Conservation (phyloP, 2,329 filamentous ascomycete genomes). For the Moelleriella libera region DNA sequence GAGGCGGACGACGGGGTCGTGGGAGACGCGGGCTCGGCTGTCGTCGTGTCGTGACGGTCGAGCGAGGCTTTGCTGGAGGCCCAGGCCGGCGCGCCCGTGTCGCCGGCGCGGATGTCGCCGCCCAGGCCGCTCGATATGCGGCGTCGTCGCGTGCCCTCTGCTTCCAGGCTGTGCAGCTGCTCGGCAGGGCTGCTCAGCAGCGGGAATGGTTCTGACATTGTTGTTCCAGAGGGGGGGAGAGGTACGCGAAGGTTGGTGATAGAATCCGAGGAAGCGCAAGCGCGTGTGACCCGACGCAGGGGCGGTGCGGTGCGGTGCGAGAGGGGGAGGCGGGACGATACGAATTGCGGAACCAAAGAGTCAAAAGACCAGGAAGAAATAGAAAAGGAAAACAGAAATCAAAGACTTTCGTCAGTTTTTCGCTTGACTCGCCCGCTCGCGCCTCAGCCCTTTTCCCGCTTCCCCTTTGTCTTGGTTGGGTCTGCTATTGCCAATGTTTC, state of each 20-base stretch:
- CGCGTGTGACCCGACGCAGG: not conserved
- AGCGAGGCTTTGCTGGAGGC: conserved; percentile 37
- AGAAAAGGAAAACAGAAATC: not conserved
- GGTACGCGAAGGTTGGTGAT: too few species aligned
- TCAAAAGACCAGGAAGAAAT: not conserved
- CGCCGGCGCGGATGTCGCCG: conserved; percentile 37
- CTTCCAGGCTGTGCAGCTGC: conserved; percentile 27
- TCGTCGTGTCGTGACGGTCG: conserved; percentile 1
- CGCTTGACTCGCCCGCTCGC: not conserved
- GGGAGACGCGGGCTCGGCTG: conserved; percentile 4
- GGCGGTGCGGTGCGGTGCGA: not conserved
- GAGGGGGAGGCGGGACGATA: too few species aligned
- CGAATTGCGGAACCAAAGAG: not conserved
- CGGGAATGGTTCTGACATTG: conserved; percentile 42
- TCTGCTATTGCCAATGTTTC: not conserved
- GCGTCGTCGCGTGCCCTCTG: conserved; percentile 27
- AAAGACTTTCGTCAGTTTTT: not conserved
- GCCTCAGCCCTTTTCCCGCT: not conserved
- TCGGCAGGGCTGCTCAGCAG: conserved; percentile 36
- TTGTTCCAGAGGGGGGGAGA: too few species aligned
- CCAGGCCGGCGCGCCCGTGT: conserved; percentile 40
- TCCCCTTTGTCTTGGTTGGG: not conserved
- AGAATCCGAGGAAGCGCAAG: too few species aligned
- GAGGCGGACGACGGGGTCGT: conserved; percentile 7
- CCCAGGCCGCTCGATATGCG: conserved; percentile 43